Evolutionary conservation across 495 filamentous ascomycete genomes (phyloP).

Genomic region (Aspergillus taichungensis): DNA sequence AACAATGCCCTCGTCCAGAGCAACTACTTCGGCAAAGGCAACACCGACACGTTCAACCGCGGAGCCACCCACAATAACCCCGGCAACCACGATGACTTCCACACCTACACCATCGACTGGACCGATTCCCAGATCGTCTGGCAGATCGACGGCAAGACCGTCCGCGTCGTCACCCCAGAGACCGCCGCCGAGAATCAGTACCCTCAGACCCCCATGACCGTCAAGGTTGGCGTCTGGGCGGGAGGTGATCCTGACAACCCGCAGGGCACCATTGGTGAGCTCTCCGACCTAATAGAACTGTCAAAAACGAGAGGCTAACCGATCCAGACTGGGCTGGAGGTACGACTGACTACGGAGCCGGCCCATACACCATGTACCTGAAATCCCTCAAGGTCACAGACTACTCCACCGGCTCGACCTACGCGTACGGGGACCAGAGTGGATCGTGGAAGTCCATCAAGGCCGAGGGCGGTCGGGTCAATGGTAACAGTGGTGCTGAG

Average conservation of each 20-base stretch:
- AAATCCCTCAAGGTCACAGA: slow-evolving; percentile 70
- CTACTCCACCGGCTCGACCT: slow-evolving; percentile 81
- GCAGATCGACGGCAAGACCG: slow-evolving; percentile 58
- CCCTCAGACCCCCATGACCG: slow-evolving; percentile 80
- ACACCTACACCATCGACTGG: slow-evolving; percentile 85
- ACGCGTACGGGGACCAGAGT: slow-evolving; percentile 65
- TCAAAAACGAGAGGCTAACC: slow-evolving; percentile 9
- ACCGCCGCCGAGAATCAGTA: slow-evolving; percentile 60
- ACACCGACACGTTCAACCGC: slow-evolving; percentile 56
- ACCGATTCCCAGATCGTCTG: slow-evolving; percentile 61
- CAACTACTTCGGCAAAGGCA: slow-evolving; percentile 85
- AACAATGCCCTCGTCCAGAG: slow-evolving; percentile 54
- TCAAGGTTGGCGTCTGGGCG: slow-evolving; percentile 80
- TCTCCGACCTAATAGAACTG: background rate
- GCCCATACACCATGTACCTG: slow-evolving; percentile 80
- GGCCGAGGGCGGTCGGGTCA: slow-evolving; percentile 62
- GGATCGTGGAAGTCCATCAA: slow-evolving; percentile 76
- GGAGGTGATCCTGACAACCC: slow-evolving; percentile 64
- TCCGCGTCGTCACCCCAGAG: slow-evolving; percentile 58
- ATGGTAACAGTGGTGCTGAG: slow-evolving; percentile 36
- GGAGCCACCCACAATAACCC: slow-evolving; percentile 47
- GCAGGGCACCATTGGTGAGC: slow-evolving; percentile 56
- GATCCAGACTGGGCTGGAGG: slow-evolving; percentile 72
- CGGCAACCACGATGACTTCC: slow-evolving; percentile 47
- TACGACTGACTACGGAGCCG: slow-evolving; percentile 64